phyloP scores from a whole-genome alignment of 805 yeast species.

The Ascoidea asiatica region DNA sequence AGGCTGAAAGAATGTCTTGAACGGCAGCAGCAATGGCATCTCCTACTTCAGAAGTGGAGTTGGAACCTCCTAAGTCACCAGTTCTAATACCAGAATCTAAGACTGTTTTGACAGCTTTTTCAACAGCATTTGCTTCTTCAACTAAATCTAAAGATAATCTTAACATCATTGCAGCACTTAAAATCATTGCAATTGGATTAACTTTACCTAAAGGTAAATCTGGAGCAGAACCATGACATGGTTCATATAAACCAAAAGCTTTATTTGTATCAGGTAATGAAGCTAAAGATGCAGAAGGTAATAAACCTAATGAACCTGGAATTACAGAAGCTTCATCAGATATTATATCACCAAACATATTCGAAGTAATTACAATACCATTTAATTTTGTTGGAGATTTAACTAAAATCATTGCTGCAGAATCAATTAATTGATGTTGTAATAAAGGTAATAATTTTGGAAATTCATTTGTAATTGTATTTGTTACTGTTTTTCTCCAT shows the following conservation, averaged over 20 bases:
- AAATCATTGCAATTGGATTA: conserved; percentile 89
- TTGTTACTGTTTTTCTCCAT: conserved; percentile 90
- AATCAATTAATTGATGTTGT: conserved; percentile 93
- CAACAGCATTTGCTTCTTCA: conserved; percentile 80
- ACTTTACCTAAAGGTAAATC: conserved; percentile 81
- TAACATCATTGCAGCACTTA: conserved; percentile 97
- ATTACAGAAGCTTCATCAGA: conserved; percentile 97
- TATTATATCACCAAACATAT: conserved; percentile 97
- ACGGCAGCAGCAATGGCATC: conserved; percentile 80
- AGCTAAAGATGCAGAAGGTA: conserved; percentile 93
- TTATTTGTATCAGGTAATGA: conserved; percentile 91
- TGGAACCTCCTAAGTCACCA: conserved; percentile 80
- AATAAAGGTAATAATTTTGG: conserved; percentile 76
- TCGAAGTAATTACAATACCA: conserved; percentile 84
- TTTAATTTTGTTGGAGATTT: conserved; percentile 84
- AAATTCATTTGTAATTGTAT: conserved; percentile 75
- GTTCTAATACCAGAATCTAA: conserved; percentile 80
- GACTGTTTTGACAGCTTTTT: conserved; percentile 73
- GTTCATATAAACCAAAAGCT: conserved; percentile 95
- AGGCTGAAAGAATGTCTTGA: conserved; percentile 34
- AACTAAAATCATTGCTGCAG: conserved; percentile 96
- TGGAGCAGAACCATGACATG: conserved; percentile 98
- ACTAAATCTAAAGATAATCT: conserved; percentile 73
- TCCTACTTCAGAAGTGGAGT: conserved; percentile 82
- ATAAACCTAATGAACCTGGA: conserved; percentile 92